A percentile compares a stretch with the other conserved stretches of the same genome.
phyloP scores from a whole-genome alignment of 106 monocot species.

The Iris macrosiphon region DNA sequence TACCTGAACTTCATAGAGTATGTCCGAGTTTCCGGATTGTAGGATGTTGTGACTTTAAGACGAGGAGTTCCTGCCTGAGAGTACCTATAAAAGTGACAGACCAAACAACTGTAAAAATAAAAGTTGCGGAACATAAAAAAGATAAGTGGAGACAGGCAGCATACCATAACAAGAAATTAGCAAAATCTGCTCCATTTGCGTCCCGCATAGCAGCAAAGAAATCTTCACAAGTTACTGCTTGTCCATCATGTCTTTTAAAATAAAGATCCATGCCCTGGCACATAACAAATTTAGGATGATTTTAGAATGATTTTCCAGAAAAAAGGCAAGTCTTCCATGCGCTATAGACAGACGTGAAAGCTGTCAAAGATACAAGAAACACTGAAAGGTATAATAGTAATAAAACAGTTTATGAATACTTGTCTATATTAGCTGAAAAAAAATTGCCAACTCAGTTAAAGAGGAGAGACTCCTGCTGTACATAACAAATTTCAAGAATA shows the following conservation, averaged over 20 bases:
- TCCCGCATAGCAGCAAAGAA: conserved; percentile 98
- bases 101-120: background rate
- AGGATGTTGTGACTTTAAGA: conserved; percentile 73
- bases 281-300: background rate
- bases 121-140: background rate
- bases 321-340: background rate
- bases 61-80: conserved; percentile 92
- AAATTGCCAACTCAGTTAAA: too few species aligned
- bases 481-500: too few species aligned
- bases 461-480: too few species aligned
- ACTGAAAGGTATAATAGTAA: too few species aligned
- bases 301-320: background rate
- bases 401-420: too few species aligned
- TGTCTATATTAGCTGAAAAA: too few species aligned
- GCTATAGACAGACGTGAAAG: too few species aligned
- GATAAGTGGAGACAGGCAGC: background rate
- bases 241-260: conserved; percentile 98
- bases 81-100: conserved; percentile 51
- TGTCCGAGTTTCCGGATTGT: conserved; percentile 50
- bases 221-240: conserved; percentile 98
- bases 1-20: conserved; percentile 95
- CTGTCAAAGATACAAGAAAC: too few species aligned
- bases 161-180: conserved; percentile 88
- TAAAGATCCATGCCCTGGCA: conserved; percentile 98
- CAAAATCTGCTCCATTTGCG: conserved; percentile 85